phyloP scores from a whole-genome alignment of 768 basidiomycete species.

The Nevesoporus exiguus region DNA sequence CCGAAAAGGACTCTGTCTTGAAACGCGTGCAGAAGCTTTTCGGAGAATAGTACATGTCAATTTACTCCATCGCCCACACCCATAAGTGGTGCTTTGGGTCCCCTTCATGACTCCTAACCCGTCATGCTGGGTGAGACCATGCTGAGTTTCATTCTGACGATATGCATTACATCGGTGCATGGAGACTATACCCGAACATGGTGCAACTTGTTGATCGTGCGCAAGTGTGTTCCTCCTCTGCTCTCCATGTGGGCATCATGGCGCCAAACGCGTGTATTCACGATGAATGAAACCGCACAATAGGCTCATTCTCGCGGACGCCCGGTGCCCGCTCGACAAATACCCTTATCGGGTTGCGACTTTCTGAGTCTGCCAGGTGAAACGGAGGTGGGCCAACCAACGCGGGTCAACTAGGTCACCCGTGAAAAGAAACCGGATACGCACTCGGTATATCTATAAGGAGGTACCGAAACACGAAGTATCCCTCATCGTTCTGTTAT shows the following conservation, averaged over 20 bases:
- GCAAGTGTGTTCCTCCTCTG: conserved; percentile 7
- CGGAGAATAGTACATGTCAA: conserved; percentile 62
- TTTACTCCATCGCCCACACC: conserved; percentile 11
- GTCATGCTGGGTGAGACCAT: conserved; percentile 18
- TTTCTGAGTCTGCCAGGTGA: conserved; percentile 51
- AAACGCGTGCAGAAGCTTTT: conserved; percentile 96
- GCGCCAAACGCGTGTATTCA: conserved; percentile 14
- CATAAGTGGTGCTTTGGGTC: conserved; percentile 6
- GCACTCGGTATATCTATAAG: conserved; percentile 77
- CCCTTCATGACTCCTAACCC: conserved; percentile 8
- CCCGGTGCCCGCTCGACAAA: conserved; percentile 67
- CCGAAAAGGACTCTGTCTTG: conserved; percentile 91
- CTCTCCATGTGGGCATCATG: conserved; percentile 9
- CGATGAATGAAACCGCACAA: conserved; percentile 61
- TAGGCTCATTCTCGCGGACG: conserved; percentile 66
- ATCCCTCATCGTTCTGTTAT: conserved; percentile 66
- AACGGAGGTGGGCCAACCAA: conserved; percentile 9
- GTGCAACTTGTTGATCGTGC: conserved; percentile 11
- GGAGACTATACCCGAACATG: conserved; percentile 15
- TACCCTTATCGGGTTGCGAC: conserved; percentile 58
- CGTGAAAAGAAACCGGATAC: conserved; percentile 31
- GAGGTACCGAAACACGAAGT: conserved; percentile 75
- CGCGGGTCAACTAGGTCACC: not conserved
- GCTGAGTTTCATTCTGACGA: conserved; percentile 22
- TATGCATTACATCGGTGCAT: conserved; percentile 25